Evolutionary conservation across 179 eudicot species (phyloP), one percentile per base, ranked within the genome.

Genomic region (Sideroxylon spinosum): DNA sequence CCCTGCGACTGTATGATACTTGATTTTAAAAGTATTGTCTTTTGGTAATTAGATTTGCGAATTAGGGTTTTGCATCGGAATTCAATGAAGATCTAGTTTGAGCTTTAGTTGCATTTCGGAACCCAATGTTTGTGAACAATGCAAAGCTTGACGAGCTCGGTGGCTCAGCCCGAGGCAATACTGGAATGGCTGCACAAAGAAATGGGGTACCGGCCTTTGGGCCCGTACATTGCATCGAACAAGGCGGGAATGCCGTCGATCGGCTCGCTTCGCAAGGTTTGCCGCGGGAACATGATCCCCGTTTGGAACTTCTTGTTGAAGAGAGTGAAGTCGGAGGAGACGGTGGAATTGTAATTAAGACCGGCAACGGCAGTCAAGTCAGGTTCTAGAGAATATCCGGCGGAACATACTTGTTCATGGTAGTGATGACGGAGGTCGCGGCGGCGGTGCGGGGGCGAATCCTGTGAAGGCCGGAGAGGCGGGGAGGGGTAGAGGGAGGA

Each of bases 261-360:
- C 3, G 99, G 90, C 49, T 86, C 98, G 10, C 78, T 95, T 10
- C 86, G 98, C 64, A 89, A 83, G 85, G 82, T 91, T 74, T 92
- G 90, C 78, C 88, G 98, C 0, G 98, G 98, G 75, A 93, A 93
- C 69, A 93, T 93, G 98, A 90, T 93, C 9, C 98, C 98, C 0
- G 91, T 93, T 29, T 93, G 97, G 98, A 87, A 71, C 62, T 93
- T 93, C 61, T 60, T 93, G 78, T 55, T 92, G 23, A 84, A 86
- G 78, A 83, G 98, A 76, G 98, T 92, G 78, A 92, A 90, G 69
- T 94, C 98, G 79, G 98, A 94, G 88, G 91, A 91, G 83, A 94
- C 97, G 22, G 97, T 86, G 71, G 94, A n/a, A n/a, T n/a, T n/a
- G n/a, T n/a, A n/a, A n/a, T n/a, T n/a, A n/a, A n/a, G n/a, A n/a